Evolutionary conservation across 2,329 filamentous ascomycete species (phyloP).

Genomic region (Fusarium napiforme): DNA sequence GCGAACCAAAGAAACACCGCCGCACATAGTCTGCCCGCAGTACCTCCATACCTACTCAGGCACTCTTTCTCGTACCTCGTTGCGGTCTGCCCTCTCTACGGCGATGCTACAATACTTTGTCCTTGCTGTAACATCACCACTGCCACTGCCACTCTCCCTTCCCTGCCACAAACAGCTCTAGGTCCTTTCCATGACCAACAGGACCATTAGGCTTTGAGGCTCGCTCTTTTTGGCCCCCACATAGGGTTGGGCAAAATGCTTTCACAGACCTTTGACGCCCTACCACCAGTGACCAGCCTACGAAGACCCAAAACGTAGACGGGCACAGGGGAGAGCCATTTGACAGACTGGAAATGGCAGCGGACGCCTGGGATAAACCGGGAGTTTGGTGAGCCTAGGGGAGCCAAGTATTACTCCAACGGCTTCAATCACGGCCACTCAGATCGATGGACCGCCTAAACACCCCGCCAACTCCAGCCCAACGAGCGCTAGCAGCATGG

Average conservation of each 20-base stretch:
- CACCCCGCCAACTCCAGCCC: slow-evolving; percentile 38
- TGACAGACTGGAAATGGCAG: slow-evolving; percentile 29
- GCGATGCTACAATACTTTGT: slow-evolving; percentile 22
- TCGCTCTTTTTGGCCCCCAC: slow-evolving; percentile 37
- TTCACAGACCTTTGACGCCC: slow-evolving; percentile 33
- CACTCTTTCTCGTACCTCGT: slow-evolving; percentile 14
- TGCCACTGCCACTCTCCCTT: slow-evolving; percentile 2
- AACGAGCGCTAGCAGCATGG: slow-evolving; percentile 37
- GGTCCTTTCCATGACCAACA: slow-evolving; percentile 36
- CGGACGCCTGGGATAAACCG: slow-evolving; percentile 29
- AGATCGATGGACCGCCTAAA: slow-evolving; percentile 30
- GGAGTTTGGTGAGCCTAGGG: slow-evolving; percentile 23
- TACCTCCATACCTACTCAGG: not conserved
- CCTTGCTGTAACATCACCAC: slow-evolving; percentile 19
- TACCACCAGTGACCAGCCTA: slow-evolving; percentile 19
- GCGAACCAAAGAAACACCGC: not conserved
- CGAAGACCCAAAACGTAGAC: slow-evolving; percentile 13
- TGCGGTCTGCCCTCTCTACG: slow-evolving; percentile 10
- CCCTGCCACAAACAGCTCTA: slow-evolving; percentile 27
- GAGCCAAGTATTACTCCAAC: slow-evolving; percentile 19
- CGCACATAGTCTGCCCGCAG: not conserved
- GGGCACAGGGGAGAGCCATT: slow-evolving; percentile 15
- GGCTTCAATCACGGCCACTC: slow-evolving; percentile 16
- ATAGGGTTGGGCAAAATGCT: slow-evolving; percentile 37
- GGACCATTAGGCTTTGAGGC: slow-evolving; percentile 24